Conservation (phyloP, 352 stramenopile genomes). For the Globisporangium apiculatum region DNA sequence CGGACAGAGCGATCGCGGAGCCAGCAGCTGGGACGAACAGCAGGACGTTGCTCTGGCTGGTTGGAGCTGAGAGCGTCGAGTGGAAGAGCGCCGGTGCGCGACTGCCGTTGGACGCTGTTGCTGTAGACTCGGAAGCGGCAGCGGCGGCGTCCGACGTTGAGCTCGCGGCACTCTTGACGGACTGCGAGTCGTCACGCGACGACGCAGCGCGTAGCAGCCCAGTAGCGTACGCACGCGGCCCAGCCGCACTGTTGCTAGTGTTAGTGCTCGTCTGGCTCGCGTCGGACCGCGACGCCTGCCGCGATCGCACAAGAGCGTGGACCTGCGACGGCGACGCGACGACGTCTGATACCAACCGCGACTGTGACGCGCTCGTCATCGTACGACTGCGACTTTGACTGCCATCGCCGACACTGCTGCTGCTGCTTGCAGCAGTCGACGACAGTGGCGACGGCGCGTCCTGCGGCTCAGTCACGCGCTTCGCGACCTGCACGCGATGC, state of each 20-base stretch:
- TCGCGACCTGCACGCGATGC: conserved; percentile 47
- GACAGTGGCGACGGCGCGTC: conserved; percentile 5
- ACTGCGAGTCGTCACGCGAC: conserved; percentile 15
- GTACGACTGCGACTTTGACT: background rate
- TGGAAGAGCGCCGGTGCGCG: conserved; percentile 23
- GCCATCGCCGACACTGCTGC: background rate
- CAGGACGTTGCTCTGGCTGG: conserved; percentile 43
- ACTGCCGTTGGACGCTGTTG: conserved; percentile 8
- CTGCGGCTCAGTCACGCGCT: conserved; percentile 16
- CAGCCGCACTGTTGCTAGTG: conserved; percentile 10
- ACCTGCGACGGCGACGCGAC: conserved; percentile 13
- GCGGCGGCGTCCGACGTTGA: conserved; percentile 16
- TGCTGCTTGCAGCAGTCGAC: conserved; percentile 5
- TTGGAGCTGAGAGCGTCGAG: conserved; percentile 10
- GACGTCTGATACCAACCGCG: background rate
- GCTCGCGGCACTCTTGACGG: conserved; percentile 17
- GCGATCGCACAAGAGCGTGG: conserved; percentile 23
- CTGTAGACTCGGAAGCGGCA: background rate
- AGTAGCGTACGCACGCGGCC: conserved; percentile 20
- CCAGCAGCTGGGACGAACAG: conserved; percentile 65
- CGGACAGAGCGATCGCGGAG: conserved; percentile 59
- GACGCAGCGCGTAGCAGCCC: conserved; percentile 15
- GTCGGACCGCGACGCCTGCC: conserved; percentile 13
- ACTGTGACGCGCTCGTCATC: too few species aligned
- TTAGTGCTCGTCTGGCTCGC: conserved; percentile 17